A percentile compares a stretch with the other conserved stretches of the same genome.
Evolutionary conservation across 1,284 basidiomycete genomes (phyloP).

Genomic region (Apiotrichum gamsii): DNA sequence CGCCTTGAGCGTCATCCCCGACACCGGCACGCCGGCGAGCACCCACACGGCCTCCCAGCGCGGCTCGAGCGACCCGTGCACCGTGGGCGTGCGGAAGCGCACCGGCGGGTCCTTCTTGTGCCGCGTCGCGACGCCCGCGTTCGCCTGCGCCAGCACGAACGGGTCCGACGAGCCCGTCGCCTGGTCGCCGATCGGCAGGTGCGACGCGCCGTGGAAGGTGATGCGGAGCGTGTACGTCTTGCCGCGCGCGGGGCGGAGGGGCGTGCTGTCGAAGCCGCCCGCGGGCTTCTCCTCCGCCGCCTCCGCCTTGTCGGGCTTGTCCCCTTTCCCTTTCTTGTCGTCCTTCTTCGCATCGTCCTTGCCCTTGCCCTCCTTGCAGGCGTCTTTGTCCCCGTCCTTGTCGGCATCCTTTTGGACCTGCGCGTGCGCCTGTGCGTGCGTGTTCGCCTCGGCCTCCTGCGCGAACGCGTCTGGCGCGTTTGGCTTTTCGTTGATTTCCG

Average conservation of each 20-base stretch:
- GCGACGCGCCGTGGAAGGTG: constrained; percentile 47
- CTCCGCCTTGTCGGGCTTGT: too few species aligned
- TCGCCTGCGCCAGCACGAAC: constrained; percentile 44
- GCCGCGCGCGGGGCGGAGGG: constrained; percentile 19
- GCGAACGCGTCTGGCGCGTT: too few species aligned
- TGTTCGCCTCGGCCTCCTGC: too few species aligned
- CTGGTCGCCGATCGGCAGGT: constrained; percentile 50
- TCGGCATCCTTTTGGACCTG: too few species aligned
- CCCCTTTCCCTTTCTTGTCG: too few species aligned
- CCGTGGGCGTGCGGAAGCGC: constrained; percentile 48
- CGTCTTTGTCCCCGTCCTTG: too few species aligned
- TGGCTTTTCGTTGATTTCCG: too few species aligned
- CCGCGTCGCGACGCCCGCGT: not conserved
- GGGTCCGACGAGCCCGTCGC: constrained; percentile 48
- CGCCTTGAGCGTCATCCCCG: constrained; percentile 45
- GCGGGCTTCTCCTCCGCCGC: constrained; percentile 27
- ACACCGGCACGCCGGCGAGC: constrained; percentile 48
- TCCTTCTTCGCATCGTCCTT: too few species aligned
- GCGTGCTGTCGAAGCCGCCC: constrained; percentile 37
- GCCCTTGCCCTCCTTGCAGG: too few species aligned
- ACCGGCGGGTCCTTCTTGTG: constrained; percentile 38
- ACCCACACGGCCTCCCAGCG: constrained; percentile 49
- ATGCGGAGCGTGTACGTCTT: constrained; percentile 48
- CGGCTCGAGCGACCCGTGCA: constrained; percentile 46
- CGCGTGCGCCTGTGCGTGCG: too few species aligned